A percentile compares a stretch with the other conserved stretches of the same genome.
phyloP scores from a whole-genome alignment of 352 stramenopile genomes.

The Phytopythium montanum region DNA sequence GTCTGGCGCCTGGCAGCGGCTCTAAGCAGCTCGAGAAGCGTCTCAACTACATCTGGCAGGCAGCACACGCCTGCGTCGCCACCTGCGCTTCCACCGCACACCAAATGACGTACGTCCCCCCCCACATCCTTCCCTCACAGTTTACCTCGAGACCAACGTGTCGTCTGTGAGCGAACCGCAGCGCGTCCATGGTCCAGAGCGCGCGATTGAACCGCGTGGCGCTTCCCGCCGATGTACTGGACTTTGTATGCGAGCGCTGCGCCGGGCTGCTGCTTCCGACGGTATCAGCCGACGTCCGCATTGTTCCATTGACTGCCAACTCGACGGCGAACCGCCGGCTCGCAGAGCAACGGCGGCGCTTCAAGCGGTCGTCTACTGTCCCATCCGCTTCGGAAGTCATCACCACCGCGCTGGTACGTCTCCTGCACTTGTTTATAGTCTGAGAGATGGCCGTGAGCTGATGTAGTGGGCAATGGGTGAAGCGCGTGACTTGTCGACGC shows the following conservation, averaged over 20 bases:
- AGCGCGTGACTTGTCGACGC: conserved; percentile 50
- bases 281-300: conserved; percentile 45
- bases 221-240: conserved; percentile 43
- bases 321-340: conserved; percentile 52
- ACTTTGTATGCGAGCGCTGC: conserved; percentile 69
- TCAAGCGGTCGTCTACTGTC: conserved; percentile 4
- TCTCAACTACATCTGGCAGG: conserved; percentile 62
- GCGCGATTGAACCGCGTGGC: conserved; percentile 27
- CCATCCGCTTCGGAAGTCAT: neutral
- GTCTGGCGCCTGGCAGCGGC: conserved; percentile 26
- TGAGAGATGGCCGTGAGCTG: too few relatives aligned
- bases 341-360: conserved; percentile 25
- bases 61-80: conserved; percentile 43
- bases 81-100: conserved; percentile 39
- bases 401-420: neutral
- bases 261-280: conserved; percentile 56
- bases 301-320: conserved; percentile 37
- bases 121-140: neutral
- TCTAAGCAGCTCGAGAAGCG: conserved; percentile 62
- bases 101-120: conserved; percentile 39
- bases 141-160: neutral
- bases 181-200: conserved; percentile 49
- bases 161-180: conserved; percentile 14
- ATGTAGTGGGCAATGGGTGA: neutral
- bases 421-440: neutral